Evolutionary conservation across 2,329 filamentous ascomycete species (phyloP).

Genomic region (Aquanectria penicillioides): DNA sequence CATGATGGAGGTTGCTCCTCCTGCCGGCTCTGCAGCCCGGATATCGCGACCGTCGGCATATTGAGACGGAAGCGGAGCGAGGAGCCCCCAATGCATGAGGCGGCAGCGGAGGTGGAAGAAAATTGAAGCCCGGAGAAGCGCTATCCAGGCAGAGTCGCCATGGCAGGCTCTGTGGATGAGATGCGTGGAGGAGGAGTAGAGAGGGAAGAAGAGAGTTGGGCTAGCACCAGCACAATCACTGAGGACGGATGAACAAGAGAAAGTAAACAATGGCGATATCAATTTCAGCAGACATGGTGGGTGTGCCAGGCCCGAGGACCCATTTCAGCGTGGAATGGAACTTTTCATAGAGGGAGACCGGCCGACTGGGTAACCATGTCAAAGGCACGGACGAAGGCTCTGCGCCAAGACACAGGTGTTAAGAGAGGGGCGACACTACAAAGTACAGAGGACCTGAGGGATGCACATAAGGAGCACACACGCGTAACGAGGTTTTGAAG

Average conservation of each 20-base stretch:
- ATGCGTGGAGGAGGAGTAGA: not conserved
- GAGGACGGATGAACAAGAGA: not conserved
- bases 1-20: constrained; percentile 5
- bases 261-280: constrained; percentile 30
- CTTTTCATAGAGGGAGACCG: constrained; percentile 18
- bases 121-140: not conserved
- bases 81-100: constrained; percentile 6
- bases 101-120: not conserved
- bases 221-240: not conserved
- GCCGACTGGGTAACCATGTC: constrained; percentile 27
- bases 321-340: constrained; percentile 34
- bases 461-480: constrained; percentile 9
- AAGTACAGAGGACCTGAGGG: constrained; percentile 10
- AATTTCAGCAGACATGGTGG: constrained; percentile 18
- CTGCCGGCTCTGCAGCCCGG: constrained; percentile 1
- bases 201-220: not conserved
- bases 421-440: constrained; percentile 2
- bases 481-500: too few species aligned
- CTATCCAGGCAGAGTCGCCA: not conserved
- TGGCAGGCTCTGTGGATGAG: not conserved
- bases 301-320: constrained; percentile 8
- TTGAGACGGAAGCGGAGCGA: not conserved
- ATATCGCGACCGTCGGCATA: constrained; percentile 5
- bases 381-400: constrained; percentile 23
- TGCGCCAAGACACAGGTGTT: constrained; percentile 30